These are phyloP conservation scores for Silene latifolia DNA, from an alignment of 148 eudicot species.

Conservation along the genomic window DNA sequence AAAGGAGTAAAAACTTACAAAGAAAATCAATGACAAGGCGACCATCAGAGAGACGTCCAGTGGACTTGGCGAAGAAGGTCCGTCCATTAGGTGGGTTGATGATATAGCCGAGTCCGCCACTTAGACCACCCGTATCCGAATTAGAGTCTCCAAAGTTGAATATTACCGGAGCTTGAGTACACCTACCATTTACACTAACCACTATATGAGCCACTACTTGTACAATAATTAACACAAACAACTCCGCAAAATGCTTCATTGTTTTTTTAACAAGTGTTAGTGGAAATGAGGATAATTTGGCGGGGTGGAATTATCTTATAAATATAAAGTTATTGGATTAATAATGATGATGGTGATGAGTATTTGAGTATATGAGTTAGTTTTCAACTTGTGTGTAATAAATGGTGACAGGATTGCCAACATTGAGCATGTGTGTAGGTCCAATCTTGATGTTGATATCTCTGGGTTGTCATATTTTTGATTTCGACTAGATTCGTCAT, in stretches of 20 bases:
- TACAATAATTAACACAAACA: slow-evolving; percentile 1
- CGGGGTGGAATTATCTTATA: neutral
- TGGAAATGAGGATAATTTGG: neutral
- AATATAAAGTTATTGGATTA: neutral
- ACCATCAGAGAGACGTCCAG: slow-evolving; percentile 76
- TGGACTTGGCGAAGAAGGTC: slow-evolving; percentile 43
- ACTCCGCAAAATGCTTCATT: neutral
- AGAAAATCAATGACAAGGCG: slow-evolving; percentile 75
- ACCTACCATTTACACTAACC: slow-evolving; percentile 17
- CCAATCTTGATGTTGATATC: neutral
- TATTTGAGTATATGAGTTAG: neutral
- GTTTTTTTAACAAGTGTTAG: neutral
- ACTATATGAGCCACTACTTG: neutral
- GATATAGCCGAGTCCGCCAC: slow-evolving; percentile 53
- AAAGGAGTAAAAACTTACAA: slow-evolving; percentile 36
- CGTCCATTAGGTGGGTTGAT: slow-evolving; percentile 63
- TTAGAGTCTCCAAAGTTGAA: slow-evolving; percentile 85
- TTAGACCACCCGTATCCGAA: slow-evolving; percentile 76
- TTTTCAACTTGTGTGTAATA: neutral
- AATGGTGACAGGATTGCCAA: neutral
- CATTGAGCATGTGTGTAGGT: neutral
- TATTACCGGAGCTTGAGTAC: slow-evolving; percentile 39
- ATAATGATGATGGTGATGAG: neutral
- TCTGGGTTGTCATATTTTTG: neutral
- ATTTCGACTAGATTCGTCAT: neutral